A percentile compares a stretch with the other conserved stretches of the same genome.
These are phyloP conservation scores for Pseudodiploospora longispora DNA, from an alignment of 2,329 filamentous ascomycete species.

Conservation along the genomic window DNA sequence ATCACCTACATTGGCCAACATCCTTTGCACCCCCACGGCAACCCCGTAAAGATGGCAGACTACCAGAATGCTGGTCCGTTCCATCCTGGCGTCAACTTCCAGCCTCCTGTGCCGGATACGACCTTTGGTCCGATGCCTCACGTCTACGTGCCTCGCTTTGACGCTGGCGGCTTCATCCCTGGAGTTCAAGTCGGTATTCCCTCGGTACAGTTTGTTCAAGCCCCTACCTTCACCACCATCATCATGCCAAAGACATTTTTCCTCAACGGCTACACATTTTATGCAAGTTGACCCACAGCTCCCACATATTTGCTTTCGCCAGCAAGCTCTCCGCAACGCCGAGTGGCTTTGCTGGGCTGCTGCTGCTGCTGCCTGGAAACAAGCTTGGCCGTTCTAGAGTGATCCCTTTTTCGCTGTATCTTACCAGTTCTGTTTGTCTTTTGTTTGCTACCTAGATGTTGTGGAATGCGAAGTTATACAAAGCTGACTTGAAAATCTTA, in stretches of 20 bases:
- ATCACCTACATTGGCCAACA: slow-evolving; percentile 21
- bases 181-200: slow-evolving; percentile 26
- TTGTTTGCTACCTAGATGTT: neutral
- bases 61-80: slow-evolving; percentile 37
- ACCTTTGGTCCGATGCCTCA: slow-evolving; percentile 47
- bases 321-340: neutral
- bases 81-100: slow-evolving; percentile 41
- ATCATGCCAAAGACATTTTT: slow-evolving; percentile 25
- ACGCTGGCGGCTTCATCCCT: slow-evolving; percentile 23
- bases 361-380: neutral
- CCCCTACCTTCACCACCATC: slow-evolving; percentile 19
- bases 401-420: neutral
- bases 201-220: slow-evolving; percentile 19
- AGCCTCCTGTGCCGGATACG: slow-evolving; percentile 52
- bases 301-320: neutral
- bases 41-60: slow-evolving; percentile 25
- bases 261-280: slow-evolving; percentile 24
- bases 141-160: slow-evolving; percentile 47
- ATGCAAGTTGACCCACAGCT: slow-evolving; percentile 29
- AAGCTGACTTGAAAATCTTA: slow-evolving; percentile 12
- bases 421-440: neutral
- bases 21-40: slow-evolving; percentile 11
- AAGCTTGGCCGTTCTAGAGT: neutral
- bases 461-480: neutral
- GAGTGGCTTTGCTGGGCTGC: neutral